Base-by-base conservation (phyloP, 2,329 filamentous ascomycete genomes). In the Aureobasidium lini region DNA sequence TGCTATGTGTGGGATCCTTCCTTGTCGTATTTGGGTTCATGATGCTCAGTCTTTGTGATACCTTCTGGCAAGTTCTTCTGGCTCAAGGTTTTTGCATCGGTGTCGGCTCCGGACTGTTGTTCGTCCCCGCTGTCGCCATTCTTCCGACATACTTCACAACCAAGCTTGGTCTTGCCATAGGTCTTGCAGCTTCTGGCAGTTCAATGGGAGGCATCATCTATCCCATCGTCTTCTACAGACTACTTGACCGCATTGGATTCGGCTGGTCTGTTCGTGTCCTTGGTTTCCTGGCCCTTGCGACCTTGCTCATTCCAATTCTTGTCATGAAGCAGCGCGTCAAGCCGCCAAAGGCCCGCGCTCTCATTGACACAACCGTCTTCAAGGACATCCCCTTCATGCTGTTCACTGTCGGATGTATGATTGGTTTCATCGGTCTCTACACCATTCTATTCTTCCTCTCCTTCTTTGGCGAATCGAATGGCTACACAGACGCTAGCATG, bases 11-110 rank as follows among this genome's bases (percentile, higher is more conserved):
- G 13, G 60, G 61, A 16, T 47, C 36, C 1, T 44, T 70, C 3
- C 67, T 64, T 4, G 58, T 75, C 77, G n/a, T 69, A 10, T 4
- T 69, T 1, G 59, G 70, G 4, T 62, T 72, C 62, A 76, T 84
- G 65, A 76, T 80, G 71, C 66, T 70, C 2, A 76, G 72, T 59
- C 64, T 74, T 6, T 80, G 77, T 64, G 72, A 66, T 3, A 59
- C 71, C 31, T 82, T 81, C 63, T 83, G 74, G 70, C 79, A 82
- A 9, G 73, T 81, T 63, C 76, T 82, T 70, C 76, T 82, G 8
- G 72, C 73, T 0, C 79, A 82, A 59, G 79, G 76, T 2, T 64
- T 81, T 1, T 65, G 80, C 2, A 68, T 74, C 40, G 79, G 79
- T 1, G 54, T 70, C 0, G 64, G 68, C 2, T 75, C 73, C 62